A percentile compares a stretch with the other conserved stretches of the same genome.
Evolutionary conservation across 177 flowering plant species (phyloP).

Genomic region (Vitis hybrid): DNA sequence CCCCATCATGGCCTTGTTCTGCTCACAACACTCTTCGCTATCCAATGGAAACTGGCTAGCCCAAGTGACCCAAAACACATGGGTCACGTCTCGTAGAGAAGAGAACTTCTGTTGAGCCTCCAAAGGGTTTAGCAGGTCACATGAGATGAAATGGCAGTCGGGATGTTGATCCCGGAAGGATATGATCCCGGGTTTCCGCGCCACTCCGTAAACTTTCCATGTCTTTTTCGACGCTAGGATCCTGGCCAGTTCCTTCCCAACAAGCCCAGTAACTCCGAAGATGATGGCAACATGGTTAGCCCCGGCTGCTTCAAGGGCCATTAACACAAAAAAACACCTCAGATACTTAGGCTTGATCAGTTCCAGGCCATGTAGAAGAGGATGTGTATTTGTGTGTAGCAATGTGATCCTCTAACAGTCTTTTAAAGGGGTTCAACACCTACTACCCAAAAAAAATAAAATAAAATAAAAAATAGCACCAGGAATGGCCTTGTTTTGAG

Average conservation of each 20-base stretch:
- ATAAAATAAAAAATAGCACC: background rate
- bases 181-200: constrained; percentile 41
- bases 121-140: constrained; percentile 60
- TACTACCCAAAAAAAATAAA: background rate
- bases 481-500: constrained; percentile 13
- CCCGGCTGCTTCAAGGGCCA: constrained; percentile 27
- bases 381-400: background rate
- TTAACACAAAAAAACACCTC: background rate
- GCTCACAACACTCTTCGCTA: constrained; percentile 47
- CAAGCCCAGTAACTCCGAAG: constrained; percentile 85
- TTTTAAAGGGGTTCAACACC: background rate
- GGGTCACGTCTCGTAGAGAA: constrained; percentile 53
- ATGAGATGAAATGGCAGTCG: constrained; percentile 62
- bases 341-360: no score
- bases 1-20: constrained; percentile 70
- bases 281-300: constrained; percentile 52
- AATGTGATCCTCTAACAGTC: background rate
- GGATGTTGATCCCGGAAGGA: constrained; percentile 7
- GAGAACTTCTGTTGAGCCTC: constrained; percentile 56
- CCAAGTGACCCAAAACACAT: constrained; percentile 94
- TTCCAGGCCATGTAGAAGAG: no score
- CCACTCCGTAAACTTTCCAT: constrained; percentile 82
- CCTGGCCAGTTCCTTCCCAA: constrained; percentile 67
- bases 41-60: constrained; percentile 57
- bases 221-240: constrained; percentile 28